Conservation (phyloP, 768 basidiomycete species). For the Stropharia rugosoannulata region DNA sequence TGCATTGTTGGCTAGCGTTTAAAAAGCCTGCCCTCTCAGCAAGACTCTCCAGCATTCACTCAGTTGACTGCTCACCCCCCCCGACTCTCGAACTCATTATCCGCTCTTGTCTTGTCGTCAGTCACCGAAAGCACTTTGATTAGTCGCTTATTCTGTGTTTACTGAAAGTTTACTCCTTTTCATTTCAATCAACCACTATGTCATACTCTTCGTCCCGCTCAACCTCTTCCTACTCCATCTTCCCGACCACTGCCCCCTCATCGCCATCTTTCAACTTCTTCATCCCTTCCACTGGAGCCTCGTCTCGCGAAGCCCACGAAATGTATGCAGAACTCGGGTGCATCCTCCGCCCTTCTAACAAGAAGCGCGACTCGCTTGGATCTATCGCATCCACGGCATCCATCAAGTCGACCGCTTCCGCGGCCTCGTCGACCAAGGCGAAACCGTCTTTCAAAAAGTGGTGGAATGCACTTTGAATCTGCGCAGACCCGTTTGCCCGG, state of each 20-base stretch:
- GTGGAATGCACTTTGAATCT: slow-evolving; percentile 17
- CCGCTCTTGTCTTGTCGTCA: background rate
- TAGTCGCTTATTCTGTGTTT: slow-evolving; percentile 21
- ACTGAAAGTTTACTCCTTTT: background rate
- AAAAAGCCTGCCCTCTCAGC: background rate
- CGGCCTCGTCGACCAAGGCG: slow-evolving; percentile 13
- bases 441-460: slow-evolving; percentile 22
- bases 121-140: slow-evolving; percentile 26
- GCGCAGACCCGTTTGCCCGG: background rate
- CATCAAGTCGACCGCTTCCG: slow-evolving; percentile 11
- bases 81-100: slow-evolving; percentile 1
- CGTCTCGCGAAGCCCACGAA: slow-evolving; percentile 35
- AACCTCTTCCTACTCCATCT: slow-evolving; percentile 21
- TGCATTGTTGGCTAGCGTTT: slow-evolving; percentile 2
- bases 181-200: slow-evolving; percentile 20
- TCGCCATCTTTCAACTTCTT: slow-evolving; percentile 32
- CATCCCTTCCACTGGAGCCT: slow-evolving; percentile 27
- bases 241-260: slow-evolving; percentile 18
- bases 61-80: slow-evolving; percentile 21
- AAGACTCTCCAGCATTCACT: slow-evolving; percentile 18
- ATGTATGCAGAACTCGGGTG: slow-evolving; percentile 39
- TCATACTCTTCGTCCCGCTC: slow-evolving; percentile 22
- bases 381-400: slow-evolving; percentile 7
- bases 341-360: slow-evolving; percentile 29
- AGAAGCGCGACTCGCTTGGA: slow-evolving; percentile 4